phyloP scores from a whole-genome alignment of 1,284 basidiomycete genomes.

The Athelia psychrophila region DNA sequence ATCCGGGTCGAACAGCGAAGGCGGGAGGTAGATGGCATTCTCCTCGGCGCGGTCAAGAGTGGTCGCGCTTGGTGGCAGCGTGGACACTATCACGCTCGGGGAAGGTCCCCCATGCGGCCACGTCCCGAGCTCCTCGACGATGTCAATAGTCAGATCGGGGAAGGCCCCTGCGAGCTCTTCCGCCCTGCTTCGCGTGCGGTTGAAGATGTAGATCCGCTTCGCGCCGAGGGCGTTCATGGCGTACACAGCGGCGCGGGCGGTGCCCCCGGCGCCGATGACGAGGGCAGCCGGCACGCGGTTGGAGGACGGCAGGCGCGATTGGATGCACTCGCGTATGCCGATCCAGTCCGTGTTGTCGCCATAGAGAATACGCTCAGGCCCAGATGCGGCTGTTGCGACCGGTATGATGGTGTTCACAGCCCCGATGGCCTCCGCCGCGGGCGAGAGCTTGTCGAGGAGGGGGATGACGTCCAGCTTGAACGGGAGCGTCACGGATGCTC shows the following conservation, averaged over 20 bases:
- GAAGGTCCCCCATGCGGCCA: slow-evolving; percentile 46
- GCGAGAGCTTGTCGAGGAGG: slow-evolving; percentile 73
- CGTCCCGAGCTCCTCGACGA: slow-evolving; percentile 55
- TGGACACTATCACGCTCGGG: slow-evolving; percentile 80
- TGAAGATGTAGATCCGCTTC: slow-evolving; percentile 77
- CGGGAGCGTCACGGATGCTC: slow-evolving; percentile 95
- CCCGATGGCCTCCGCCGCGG: slow-evolving; percentile 80
- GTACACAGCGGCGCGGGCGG: slow-evolving; percentile 89
- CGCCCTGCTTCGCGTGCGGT: slow-evolving; percentile 78
- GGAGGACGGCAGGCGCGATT: slow-evolving; percentile 29
- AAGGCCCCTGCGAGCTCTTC: slow-evolving; percentile 66
- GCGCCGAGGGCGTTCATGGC: slow-evolving; percentile 75
- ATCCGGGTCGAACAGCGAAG: slow-evolving; percentile 47
- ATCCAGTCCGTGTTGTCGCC: slow-evolving; percentile 96
- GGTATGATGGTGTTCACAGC: slow-evolving; percentile 93
- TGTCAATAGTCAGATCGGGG: slow-evolving; percentile 56
- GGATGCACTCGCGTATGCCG: slow-evolving; percentile 70
- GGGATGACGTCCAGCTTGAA: slow-evolving; percentile 88
- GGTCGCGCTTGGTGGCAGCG: slow-evolving; percentile 79
- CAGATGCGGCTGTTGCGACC: slow-evolving; percentile 28
- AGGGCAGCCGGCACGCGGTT: slow-evolving; percentile 52
- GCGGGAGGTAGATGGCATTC: slow-evolving; percentile 54
- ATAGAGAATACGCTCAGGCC: slow-evolving; percentile 48
- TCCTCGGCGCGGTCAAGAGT: slow-evolving; percentile 30
- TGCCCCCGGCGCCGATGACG: slow-evolving; percentile 92